Conservation (phyloP, 305 asterid genomes). For the Coffea humblotiana region DNA sequence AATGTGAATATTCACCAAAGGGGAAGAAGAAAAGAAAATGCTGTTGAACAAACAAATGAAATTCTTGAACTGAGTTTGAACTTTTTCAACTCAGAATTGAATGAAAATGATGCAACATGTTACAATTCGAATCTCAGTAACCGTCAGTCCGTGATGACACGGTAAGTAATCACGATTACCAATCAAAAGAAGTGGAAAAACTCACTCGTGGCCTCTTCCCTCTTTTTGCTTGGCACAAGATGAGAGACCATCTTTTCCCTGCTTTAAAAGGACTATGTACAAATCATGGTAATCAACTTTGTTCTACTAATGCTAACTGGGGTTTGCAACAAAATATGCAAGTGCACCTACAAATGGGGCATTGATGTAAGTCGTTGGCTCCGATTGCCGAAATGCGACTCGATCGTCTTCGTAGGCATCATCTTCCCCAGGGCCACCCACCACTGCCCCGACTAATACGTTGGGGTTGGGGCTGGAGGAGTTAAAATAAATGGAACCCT, state of each 20-base stretch:
- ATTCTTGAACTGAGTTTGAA: neutral
- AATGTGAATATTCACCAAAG: too few species aligned
- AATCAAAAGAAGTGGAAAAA: neutral
- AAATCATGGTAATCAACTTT: neutral
- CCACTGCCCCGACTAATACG: conserved; percentile 74
- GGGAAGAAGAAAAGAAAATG: too few species aligned
- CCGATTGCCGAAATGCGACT: conserved; percentile 62
- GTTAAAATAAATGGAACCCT: conserved; percentile 73
- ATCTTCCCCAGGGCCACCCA: conserved; percentile 89
- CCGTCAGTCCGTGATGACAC: neutral
- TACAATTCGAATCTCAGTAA: neutral
- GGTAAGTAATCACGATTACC: conserved; percentile 29
- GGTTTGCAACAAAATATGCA: conserved; percentile 59
- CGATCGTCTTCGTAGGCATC: conserved; percentile 72
- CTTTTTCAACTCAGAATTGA: neutral
- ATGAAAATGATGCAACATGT: conserved; percentile 3
- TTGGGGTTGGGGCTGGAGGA: conserved; percentile 83
- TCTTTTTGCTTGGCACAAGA: conserved; percentile 56
- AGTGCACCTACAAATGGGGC: conserved; percentile 89
- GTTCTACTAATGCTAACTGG: conserved; percentile 22
- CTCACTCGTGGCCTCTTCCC: conserved; percentile 48
- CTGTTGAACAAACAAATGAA: too few species aligned
- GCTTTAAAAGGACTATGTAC: neutral
- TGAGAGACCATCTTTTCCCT: conserved; percentile 46
- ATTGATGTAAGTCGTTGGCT: conserved; percentile 88